phyloP scores from a whole-genome alignment of 73 alveolate genomes.

The Paramecium bursaria region DNA sequence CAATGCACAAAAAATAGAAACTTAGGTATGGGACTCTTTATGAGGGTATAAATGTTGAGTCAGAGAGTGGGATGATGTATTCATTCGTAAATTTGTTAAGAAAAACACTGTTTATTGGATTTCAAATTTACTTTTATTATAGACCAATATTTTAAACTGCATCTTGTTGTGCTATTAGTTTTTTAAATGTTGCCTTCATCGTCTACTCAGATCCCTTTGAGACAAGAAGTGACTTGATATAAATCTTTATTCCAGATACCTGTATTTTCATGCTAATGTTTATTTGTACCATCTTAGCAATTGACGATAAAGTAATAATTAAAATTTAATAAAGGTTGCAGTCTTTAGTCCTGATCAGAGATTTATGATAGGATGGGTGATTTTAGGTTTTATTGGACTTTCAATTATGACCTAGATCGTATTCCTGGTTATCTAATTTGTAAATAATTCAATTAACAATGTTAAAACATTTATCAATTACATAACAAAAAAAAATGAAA shows the following conservation, averaged over 20 bases:
- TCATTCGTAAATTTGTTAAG: slow-evolving; percentile 11
- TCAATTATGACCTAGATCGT: neutral
- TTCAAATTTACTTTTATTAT: slow-evolving; percentile 5
- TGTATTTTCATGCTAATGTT: slow-evolving; percentile 5
- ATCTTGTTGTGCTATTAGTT: slow-evolving; percentile 49
- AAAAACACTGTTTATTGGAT: slow-evolving; percentile 24
- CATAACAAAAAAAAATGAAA: too few relatives aligned
- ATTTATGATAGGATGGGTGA: neutral
- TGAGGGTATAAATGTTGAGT: slow-evolving; percentile 46
- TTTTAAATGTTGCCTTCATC: slow-evolving; percentile 6
- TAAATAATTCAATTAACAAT: too few relatives aligned
- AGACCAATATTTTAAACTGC: slow-evolving; percentile 45
- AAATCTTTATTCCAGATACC: slow-evolving; percentile 24
- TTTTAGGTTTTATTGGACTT: neutral
- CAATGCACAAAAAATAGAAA: neutral
- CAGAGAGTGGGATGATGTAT: slow-evolving; percentile 1
- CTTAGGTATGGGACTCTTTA: slow-evolving; percentile 15
- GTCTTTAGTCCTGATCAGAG: neutral
- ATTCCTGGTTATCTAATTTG: neutral
- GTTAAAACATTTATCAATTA: too few relatives aligned
- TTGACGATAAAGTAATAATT: slow-evolving; percentile 44
- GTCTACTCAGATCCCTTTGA: slow-evolving; percentile 40
- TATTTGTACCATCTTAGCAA: slow-evolving; percentile 25
- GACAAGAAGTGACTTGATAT: neutral
- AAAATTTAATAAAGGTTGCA: too few relatives aligned